phyloP scores from a whole-genome alignment of 148 eudicot genomes.

The Drosera capensis region DNA sequence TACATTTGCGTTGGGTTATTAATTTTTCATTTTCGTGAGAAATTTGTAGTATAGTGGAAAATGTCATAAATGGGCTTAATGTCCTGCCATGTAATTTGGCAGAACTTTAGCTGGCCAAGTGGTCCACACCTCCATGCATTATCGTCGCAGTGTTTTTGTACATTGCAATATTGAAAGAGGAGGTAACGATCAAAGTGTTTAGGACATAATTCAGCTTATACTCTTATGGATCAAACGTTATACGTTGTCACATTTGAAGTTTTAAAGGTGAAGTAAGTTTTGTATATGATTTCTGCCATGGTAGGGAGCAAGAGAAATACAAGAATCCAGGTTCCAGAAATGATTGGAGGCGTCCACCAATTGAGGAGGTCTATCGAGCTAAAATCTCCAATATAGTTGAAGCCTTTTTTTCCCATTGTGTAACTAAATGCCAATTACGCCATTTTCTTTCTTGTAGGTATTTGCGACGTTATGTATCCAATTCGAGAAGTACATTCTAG shows the following conservation, averaged over 20 bases:
- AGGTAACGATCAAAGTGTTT: no score
- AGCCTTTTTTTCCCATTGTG: not conserved
- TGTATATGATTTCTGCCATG: slow-evolving; percentile 6
- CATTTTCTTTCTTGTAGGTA: slow-evolving; percentile 25
- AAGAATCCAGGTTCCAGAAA: slow-evolving; percentile 30
- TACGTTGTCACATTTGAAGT: not conserved
- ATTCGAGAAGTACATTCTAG: slow-evolving; percentile 62
- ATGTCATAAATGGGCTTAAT: no score
- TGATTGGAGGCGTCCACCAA: slow-evolving; percentile 75
- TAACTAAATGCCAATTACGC: not conserved
- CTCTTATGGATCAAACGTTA: not conserved
- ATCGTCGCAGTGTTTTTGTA: no score
- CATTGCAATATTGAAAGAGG: no score
- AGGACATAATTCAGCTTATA: no score
- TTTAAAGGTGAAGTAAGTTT: not conserved
- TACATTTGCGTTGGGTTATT: no score
- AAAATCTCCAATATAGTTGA: slow-evolving; percentile 1
- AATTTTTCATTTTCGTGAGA: no score
- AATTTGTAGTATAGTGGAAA: no score
- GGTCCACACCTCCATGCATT: no score
- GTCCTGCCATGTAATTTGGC: no score
- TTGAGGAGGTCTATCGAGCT: slow-evolving; percentile 55
- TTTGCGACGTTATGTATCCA: slow-evolving; percentile 57
- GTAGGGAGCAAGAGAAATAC: slow-evolving; percentile 71
- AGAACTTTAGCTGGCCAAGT: no score